Conservation (phyloP, 805 yeast genomes). For the Saturnispora kantuleensis region DNA sequence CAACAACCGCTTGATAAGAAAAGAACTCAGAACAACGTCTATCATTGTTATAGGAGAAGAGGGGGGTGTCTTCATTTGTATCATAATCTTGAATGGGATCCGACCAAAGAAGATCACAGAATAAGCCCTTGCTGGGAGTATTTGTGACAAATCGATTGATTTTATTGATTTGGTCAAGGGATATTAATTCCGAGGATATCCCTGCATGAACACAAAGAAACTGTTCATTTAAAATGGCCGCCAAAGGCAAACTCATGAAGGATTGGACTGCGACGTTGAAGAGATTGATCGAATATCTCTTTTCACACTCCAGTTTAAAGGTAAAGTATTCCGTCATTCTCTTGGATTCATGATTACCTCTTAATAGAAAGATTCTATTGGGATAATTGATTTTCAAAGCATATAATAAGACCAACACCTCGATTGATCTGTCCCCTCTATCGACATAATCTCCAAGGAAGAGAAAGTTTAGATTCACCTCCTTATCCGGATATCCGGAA, state of each 20-base stretch:
- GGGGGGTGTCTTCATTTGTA: constrained; percentile 15
- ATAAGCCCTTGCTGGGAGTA: constrained; percentile 84
- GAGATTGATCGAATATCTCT: constrained; percentile 58
- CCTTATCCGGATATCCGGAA: constrained; percentile 69
- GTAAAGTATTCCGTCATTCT: constrained; percentile 93
- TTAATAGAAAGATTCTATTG: constrained; percentile 60
- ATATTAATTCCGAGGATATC: constrained; percentile 69
- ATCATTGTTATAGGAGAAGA: constrained; percentile 54
- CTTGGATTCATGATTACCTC: constrained; percentile 93
- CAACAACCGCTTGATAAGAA: constrained; percentile 73
- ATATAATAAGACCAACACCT: constrained; percentile 67
- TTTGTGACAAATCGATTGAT: constrained; percentile 70
- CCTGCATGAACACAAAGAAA: constrained; percentile 97
- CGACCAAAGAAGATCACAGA: constrained; percentile 93
- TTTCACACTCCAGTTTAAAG: constrained; percentile 80
- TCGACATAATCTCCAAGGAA: constrained; percentile 95
- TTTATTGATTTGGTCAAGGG: constrained; percentile 56
- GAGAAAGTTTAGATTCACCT: constrained; percentile 57
- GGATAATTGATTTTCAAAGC: constrained; percentile 73
- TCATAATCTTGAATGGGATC: constrained; percentile 90
- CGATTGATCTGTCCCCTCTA: constrained; percentile 87
- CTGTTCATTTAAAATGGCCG: constrained; percentile 82
- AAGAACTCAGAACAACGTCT: constrained; percentile 91
- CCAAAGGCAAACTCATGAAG: constrained; percentile 80
- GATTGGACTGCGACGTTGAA: constrained; percentile 68